A percentile compares a stretch with the other conserved stretches of the same genome.
These are phyloP conservation scores for Cenchrus americanus DNA, from an alignment of 176 grass and related monocot genomes.

Conservation along the genomic window DNA sequence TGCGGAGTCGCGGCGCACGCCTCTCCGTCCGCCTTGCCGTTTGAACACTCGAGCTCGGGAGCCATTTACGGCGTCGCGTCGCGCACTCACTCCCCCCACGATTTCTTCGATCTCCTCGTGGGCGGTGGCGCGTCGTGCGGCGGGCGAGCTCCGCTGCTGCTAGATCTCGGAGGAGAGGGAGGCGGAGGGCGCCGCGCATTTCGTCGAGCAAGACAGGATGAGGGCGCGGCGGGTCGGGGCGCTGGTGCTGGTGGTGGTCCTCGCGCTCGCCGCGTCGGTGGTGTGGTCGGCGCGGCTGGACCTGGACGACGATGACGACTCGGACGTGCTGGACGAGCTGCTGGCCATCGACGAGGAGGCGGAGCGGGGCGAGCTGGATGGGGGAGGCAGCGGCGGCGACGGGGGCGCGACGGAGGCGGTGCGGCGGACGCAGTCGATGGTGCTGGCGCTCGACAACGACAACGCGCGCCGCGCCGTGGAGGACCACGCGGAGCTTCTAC, in stretches of 20 bases:
- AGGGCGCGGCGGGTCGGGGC: conserved; percentile 8
- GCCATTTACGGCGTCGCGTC: conserved; percentile 35
- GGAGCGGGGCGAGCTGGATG: conserved; percentile 42
- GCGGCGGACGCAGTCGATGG: conserved; percentile 78
- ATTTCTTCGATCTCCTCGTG: conserved; percentile 37
- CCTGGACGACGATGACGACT: conserved; percentile 64
- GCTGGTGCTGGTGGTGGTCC: conserved; percentile 37
- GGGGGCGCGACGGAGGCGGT: conserved; percentile 59
- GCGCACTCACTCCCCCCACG: conserved; percentile 32
- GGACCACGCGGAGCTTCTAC: conserved; percentile 68
- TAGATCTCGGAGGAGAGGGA: conserved; percentile 36
- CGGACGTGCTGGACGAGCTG: conserved; percentile 72
- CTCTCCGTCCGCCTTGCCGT: conserved; percentile 25
- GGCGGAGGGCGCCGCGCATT: neutral
- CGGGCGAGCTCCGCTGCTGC: conserved; percentile 8
- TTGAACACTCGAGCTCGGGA: conserved; percentile 47
- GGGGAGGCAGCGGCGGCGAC: neutral
- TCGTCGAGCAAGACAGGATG: conserved; percentile 33
- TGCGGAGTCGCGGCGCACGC: conserved; percentile 16
- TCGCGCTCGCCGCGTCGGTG: conserved; percentile 31
- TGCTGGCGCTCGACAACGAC: conserved; percentile 85
- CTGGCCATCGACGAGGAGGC: conserved; percentile 82
- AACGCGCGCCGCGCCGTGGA: conserved; percentile 67
- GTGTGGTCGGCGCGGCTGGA: conserved; percentile 49
- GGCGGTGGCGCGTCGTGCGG: conserved; percentile 36